Percentiles rank a stretch among this genome's conserved stretches.
Conservation (phyloP, 2,329 filamentous ascomycete genomes). For the Ceratocystis papillata region DNA sequence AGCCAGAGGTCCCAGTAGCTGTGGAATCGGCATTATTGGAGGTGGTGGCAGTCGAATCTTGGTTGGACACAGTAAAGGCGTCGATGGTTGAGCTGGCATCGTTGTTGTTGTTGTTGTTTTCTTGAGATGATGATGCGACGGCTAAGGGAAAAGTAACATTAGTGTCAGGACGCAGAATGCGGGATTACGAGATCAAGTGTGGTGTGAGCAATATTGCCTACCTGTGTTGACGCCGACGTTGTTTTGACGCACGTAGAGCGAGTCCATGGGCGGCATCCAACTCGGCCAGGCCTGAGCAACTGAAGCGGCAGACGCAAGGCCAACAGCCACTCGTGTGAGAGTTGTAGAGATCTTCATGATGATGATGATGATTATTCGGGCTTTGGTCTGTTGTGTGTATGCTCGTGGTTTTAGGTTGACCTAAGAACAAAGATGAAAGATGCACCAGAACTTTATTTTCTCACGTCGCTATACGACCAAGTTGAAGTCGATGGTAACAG, state of each 20-base stretch:
- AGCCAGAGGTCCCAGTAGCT: conserved; percentile 28
- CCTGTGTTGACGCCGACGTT: conserved; percentile 25
- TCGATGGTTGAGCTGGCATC: neutral
- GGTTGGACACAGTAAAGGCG: conserved; percentile 17
- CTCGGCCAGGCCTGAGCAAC: conserved; percentile 46
- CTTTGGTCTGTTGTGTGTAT: neutral
- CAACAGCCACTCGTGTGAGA: conserved; percentile 39
- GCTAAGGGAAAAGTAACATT: conserved; percentile 3
- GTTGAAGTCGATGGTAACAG: conserved; percentile 13
- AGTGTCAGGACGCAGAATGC: neutral
- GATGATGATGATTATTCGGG: neutral
- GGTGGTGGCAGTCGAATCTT: conserved; percentile 24
- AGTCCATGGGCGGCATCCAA: conserved; percentile 41
- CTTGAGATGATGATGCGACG: conserved; percentile 20
- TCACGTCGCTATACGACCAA: neutral
- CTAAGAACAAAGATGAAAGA: neutral
- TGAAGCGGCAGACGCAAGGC: conserved; percentile 42
- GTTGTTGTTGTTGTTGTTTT: neutral
- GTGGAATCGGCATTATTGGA: conserved; percentile 36
- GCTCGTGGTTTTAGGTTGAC: neutral
- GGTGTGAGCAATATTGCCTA: conserved; percentile 14
- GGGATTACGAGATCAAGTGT: no score
- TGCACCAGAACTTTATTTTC: neutral
- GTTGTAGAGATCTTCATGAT: conserved; percentile 42
- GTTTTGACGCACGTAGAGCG: conserved; percentile 43